Percentiles rank a stretch among this genome's conserved stretches.
Evolutionary conservation across 192 early-diverging fungal species (phyloP).

Genomic region (Backusella morwellensis): DNA sequence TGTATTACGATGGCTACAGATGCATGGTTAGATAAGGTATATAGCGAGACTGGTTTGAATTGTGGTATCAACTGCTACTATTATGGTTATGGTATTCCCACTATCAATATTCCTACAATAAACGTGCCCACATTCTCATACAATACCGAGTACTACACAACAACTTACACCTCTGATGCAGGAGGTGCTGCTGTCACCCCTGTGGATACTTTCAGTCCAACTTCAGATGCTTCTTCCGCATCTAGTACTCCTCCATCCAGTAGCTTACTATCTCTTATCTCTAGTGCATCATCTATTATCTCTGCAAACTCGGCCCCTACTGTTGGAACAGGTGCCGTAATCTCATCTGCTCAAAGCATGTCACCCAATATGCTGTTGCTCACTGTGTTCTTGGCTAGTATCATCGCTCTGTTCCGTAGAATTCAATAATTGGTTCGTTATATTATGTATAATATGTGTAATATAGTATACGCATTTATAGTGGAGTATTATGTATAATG

Average conservation of each 20-base stretch:
- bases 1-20: background rate
- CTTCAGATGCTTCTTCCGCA: too few relatives aligned
- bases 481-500: background rate
- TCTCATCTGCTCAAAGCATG: background rate
- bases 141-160: background rate
- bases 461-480: background rate
- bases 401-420: background rate
- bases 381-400: background rate
- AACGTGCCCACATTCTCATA: background rate
- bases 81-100: background rate
- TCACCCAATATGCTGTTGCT: background rate
- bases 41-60: background rate
- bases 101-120: background rate
- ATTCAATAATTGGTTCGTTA: background rate
- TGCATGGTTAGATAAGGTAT: background rate
- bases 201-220: background rate
- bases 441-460: background rate
- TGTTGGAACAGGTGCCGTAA: background rate
- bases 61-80: slow-evolving; percentile 1
- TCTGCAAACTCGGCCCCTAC: background rate
- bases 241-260: background rate
- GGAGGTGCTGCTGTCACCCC: background rate
- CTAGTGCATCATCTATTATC: background rate
- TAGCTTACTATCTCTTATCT: background rate
- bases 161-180: background rate